Percentiles rank a stretch among this genome's conserved stretches.
These are phyloP conservation scores for Amanita rubescens DNA, from an alignment of 768 basidiomycete species.

Conservation along the genomic window DNA sequence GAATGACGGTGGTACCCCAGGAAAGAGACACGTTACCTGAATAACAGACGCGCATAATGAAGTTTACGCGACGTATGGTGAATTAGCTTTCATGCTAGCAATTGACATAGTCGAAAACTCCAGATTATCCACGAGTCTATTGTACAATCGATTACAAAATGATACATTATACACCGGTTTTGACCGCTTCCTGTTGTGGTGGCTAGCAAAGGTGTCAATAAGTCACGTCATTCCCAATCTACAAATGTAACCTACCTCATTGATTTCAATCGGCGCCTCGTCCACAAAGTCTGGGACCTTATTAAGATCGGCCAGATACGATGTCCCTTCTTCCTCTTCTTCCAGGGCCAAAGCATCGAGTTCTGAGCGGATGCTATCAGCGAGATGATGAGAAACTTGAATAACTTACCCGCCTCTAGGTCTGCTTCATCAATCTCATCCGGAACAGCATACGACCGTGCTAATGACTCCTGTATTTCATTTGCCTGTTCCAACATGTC, in stretches of 20 bases:
- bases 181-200: slow-evolving; percentile 44
- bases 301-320: slow-evolving; percentile 81
- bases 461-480: slow-evolving; percentile 93
- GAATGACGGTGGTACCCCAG: slow-evolving; percentile 9
- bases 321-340: slow-evolving; percentile 83
- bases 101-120: too few relatives aligned
- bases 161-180: slow-evolving; percentile 24
- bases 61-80: neutral
- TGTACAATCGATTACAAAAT: neutral
- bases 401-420: slow-evolving; percentile 77
- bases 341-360: slow-evolving; percentile 91
- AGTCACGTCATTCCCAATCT: neutral
- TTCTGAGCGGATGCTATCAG: slow-evolving; percentile 40
- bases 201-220: slow-evolving; percentile 2
- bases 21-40: slow-evolving; percentile 7
- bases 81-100: neutral
- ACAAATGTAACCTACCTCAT: slow-evolving; percentile 39
- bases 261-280: slow-evolving; percentile 66
- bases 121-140: neutral
- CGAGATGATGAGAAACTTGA: neutral
- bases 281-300: slow-evolving; percentile 92
- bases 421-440: slow-evolving; percentile 98
- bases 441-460: slow-evolving; percentile 90
- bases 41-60: neutral
- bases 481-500: slow-evolving; percentile 95